Evolutionary conservation across 202 grass and related monocot genomes (phyloP), one percentile per base, ranked within the genome.

Genomic region (Schoenoplectus tabernaemontani): DNA sequence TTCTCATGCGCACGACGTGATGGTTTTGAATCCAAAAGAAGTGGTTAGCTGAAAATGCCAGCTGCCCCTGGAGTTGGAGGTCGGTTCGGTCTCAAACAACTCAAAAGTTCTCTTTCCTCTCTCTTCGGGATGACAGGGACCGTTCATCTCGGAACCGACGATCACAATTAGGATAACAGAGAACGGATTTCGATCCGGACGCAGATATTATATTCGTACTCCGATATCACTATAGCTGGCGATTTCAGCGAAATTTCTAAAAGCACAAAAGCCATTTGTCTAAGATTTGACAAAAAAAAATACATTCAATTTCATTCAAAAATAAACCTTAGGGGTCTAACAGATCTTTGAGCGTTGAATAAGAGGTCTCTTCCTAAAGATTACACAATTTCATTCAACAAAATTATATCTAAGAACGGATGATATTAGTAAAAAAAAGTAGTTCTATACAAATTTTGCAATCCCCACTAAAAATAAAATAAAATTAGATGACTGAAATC

Each of bases 401-500:
- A 28, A 53, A 50, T 64, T 46, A 65, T 46, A 63, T 48, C 26
- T 47, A 53, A 65, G 32, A 53, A 23, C n/a, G 23, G 57, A 30
- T 46, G 61, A 65, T 64, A 59, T 37, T 78, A 58, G 24, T 58
- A 38, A 16, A 78, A 16, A 78, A 28, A 77, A 34, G 17, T 60
- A 80, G 59, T 34, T 65, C 78, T 80, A 80, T 80, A 80, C 78
- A 80, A 80, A 63, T 60, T 54, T 43, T 8, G 0, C 39, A 80
- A 2, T 23, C 24, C 58, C 59, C 24, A 6, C 8, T 2, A 39
- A 78, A 37, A 37, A 33, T 5, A 63, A 50, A 23, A 64, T 46
- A 2, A 46, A 5, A 80, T 32, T 64, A 99, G 39, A 81, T 81
- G 28, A 91, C 84, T 11, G 85, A 84, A 46, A 89, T 84, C 48